Evolutionary conservation across 192 early-diverging fungal genomes (phyloP).

Genomic region (Oehlia diaphana): DNA sequence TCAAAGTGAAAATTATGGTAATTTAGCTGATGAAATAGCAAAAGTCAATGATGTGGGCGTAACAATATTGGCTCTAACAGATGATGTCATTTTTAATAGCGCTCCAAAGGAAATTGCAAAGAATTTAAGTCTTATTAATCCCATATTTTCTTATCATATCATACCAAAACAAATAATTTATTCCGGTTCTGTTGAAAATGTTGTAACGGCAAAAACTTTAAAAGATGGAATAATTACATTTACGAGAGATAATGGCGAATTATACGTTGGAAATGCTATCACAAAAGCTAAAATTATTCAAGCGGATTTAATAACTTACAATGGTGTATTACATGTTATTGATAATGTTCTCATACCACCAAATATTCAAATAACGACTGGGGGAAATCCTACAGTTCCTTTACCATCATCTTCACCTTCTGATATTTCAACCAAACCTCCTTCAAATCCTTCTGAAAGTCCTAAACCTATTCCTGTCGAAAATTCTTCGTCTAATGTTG

Average conservation of each 20-base stretch:
- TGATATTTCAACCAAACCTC: too few species aligned
- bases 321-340: not conserved
- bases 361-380: not conserved
- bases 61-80: not conserved
- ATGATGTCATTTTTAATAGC: not conserved
- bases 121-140: not conserved
- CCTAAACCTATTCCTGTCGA: too few species aligned
- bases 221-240: not conserved
- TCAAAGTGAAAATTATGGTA: not conserved
- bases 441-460: too few species aligned
- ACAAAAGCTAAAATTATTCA: not conserved
- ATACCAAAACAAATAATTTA: not conserved
- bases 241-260: not conserved
- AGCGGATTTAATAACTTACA: not conserved
- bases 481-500: too few species aligned
- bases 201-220: not conserved
- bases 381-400: too few species aligned
- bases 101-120: not conserved
- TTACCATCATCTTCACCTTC: too few species aligned
- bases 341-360: not conserved
- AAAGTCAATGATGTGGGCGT: not conserved
- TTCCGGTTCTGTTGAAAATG: not conserved
- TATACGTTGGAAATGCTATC: not conserved
- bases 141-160: not conserved
- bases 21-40: not conserved